These are phyloP conservation scores for Vanrija pseudolonga DNA, from an alignment of 1,284 basidiomycete genomes.

Conservation along the genomic window DNA sequence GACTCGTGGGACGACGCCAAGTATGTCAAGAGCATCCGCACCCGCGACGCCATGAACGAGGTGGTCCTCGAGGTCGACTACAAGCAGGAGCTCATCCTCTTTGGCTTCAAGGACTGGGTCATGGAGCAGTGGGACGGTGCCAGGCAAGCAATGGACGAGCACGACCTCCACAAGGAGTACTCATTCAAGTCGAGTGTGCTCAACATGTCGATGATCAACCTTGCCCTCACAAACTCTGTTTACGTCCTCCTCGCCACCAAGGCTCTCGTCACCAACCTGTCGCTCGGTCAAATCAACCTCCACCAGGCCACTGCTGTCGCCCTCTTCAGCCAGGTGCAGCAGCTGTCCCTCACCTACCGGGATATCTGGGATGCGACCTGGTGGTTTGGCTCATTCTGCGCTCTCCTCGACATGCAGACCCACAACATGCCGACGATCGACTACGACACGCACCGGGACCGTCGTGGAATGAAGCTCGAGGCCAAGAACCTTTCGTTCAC, in stretches of 20 bases:
- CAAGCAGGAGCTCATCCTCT: slow-evolving; percentile 66
- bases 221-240: not conserved
- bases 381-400: slow-evolving; percentile 63
- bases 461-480: slow-evolving; percentile 62
- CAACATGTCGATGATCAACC: slow-evolving; percentile 48
- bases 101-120: slow-evolving; percentile 76
- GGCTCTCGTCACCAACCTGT: slow-evolving; percentile 58
- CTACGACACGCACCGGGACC: slow-evolving; percentile 24
- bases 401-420: slow-evolving; percentile 61
- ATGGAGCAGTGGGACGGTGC: slow-evolving; percentile 62
- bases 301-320: slow-evolving; percentile 64
- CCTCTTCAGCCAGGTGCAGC: not conserved
- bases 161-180: slow-evolving; percentile 18
- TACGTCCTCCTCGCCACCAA: slow-evolving; percentile 64
- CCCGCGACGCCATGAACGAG: slow-evolving; percentile 48
- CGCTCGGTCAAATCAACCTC: slow-evolving; percentile 68
- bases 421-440: slow-evolving; percentile 40
- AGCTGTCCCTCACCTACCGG: not conserved
- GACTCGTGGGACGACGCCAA: not conserved
- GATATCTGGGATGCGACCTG: not conserved
- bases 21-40: slow-evolving; percentile 50
- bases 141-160: not conserved
- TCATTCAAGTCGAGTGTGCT: not conserved
- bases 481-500: slow-evolving; percentile 68
- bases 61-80: not conserved